Base-by-base conservation (phyloP, 805 yeast genomes). In the Millerozyma miso region DNA sequence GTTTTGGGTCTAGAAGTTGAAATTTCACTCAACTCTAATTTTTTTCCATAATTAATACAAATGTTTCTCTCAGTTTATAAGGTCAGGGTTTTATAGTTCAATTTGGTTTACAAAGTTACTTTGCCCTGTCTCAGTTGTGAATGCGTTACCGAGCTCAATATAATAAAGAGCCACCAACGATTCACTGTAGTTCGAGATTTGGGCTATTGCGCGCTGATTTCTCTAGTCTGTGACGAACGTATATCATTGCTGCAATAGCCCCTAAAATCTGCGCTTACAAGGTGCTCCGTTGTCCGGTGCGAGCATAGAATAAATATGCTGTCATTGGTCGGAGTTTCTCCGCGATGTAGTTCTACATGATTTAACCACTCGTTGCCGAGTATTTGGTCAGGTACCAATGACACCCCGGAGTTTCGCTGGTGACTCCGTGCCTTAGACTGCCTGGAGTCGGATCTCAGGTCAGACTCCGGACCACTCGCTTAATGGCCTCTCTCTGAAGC, bases 141-240 rank as follows among this genome's bases (percentile, higher is more conserved):
- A 60, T 60, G 55, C 57, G 73, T 67, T 61, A 66, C 57, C 45
- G 71, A 48, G 72, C 69, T 66, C 63, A 58, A 40, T 38, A 41
- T 46, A 69, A 69, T 69, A 66, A 41, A 69, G 74, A 68, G 71
- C 73, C 75, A 67, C 72, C 70, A 56, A 70, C 73, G 73, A 63
- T 69, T 64, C 61, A 55, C 57, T 48, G 57, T 55, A 55, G 54
- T 15, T 23, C 39, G 47, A 38, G 46, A 43, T 34, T 31, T 35
- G 50, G 51, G 53, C 44, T 49, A 44, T 49, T 51, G 45, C 44
- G 45, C 44, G 40, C 33, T 23, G 32, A 33, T 39, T 39, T 35
- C 39, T 42, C 33, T 40, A 34, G 33, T 38, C 18, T 38, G 35
- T 34, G 33, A 38, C 39, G 42, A 19, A 5, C 15, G 42, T 39